Conservation (phyloP, 805 yeast genomes). For the Candida pseudofarinosa region DNA sequence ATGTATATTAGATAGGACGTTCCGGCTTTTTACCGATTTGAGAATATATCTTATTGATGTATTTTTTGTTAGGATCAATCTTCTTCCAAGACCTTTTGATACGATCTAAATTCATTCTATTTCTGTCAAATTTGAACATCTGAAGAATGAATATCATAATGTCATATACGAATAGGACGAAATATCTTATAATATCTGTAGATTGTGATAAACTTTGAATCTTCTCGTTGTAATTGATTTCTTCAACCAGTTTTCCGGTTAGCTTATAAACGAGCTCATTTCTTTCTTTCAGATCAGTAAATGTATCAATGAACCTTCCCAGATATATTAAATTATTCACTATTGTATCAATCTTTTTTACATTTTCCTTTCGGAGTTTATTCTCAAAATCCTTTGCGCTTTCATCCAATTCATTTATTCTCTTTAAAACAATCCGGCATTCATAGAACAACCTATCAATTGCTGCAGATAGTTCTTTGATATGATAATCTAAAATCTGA, state of each 20-base stretch:
- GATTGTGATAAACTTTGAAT: slow-evolving; percentile 2
- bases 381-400: slow-evolving; percentile 23
- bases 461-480: slow-evolving; percentile 27
- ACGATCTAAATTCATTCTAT: slow-evolving; percentile 41
- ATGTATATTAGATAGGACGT: not conserved
- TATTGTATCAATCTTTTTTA: slow-evolving; percentile 19
- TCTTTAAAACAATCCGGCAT: slow-evolving; percentile 35
- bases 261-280: slow-evolving; percentile 21
- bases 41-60: slow-evolving; percentile 34
- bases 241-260: slow-evolving; percentile 17
- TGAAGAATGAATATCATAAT: slow-evolving; percentile 28
- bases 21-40: slow-evolving; percentile 22
- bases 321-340: slow-evolving; percentile 25
- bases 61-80: slow-evolving; percentile 37
- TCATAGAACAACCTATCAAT: slow-evolving; percentile 39
- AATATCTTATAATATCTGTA: slow-evolving; percentile 13
- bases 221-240: slow-evolving; percentile 8
- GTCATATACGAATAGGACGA: slow-evolving; percentile 32
- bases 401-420: slow-evolving; percentile 39
- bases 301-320: slow-evolving; percentile 29
- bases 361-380: slow-evolving; percentile 25
- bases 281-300: slow-evolving; percentile 25
- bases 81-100: slow-evolving; percentile 35
- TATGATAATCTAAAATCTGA: slow-evolving; percentile 22
- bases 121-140: slow-evolving; percentile 34